Base-by-base conservation (phyloP, 805 yeast genomes). In the Candida insectalens region DNA sequence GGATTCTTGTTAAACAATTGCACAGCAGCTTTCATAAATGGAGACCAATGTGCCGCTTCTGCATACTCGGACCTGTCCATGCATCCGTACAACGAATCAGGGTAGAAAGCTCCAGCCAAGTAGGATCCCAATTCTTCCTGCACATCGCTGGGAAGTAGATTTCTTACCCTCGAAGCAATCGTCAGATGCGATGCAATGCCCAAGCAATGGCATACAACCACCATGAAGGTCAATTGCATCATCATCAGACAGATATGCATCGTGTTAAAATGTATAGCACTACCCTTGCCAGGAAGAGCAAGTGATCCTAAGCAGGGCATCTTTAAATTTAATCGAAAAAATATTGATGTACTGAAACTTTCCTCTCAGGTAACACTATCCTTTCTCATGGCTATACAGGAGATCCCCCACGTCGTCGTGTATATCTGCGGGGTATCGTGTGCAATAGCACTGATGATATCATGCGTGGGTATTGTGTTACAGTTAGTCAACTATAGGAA, bases 401-500 rank as follows among this genome's bases (percentile, higher is more conserved):
- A 19, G 19, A 27, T 32, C 12, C 44, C 48, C 8, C 33, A 35
- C 3, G 39, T 41, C 38, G 27, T 51, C 4, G 19, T 45, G 13
- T 21, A 29, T 15, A 31, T 44, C 10, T 51, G 57, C 40, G 55
- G 55, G 12, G 15, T 44, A 7, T 37, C 51, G 29, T 34, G 51
- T 28, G 19, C 39, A 10, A 19, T 40, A 6, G 39, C 79, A 3
- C 39, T 66, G 10, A 10, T 53, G 9, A 61, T 70, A 5, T 67
- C 82, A 3, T 16, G 51, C 1, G 38, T 55, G 12, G 66, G 77
- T 3, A 74, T 80, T 1, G 49, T 47, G 19, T 44, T 62, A 37
- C 94, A 83, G 29, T 56, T 77, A 15, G 50, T 53, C 28, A 87
- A 88, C 58, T 92, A 92, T 57, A 60, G 97, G 30, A 84, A 82